Evolutionary conservation across 2,329 filamentous ascomycete genomes (phyloP).

Genomic region (Nigrograna mackinnonii): DNA sequence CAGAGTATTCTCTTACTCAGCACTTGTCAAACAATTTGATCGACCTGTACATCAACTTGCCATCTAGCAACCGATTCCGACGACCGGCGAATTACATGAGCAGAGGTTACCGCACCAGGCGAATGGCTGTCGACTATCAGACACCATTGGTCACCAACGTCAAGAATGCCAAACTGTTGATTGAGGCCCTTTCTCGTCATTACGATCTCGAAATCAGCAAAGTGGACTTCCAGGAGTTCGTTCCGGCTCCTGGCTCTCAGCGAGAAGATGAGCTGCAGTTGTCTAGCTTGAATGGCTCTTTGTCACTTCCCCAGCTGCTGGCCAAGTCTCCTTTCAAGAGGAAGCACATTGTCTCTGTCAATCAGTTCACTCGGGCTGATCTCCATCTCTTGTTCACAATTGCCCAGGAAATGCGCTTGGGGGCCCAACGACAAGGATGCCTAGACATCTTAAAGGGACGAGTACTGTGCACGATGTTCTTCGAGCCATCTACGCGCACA

Average conservation of each 20-base stretch:
- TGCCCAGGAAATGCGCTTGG: constrained; percentile 95
- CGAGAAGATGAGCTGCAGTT: constrained; percentile 41
- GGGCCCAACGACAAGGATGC: constrained; percentile 89
- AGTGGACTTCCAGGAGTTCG: constrained; percentile 88
- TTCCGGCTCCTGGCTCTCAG: constrained; percentile 37
- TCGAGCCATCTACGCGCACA: constrained; percentile 94
- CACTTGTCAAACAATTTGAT: constrained; percentile 98
- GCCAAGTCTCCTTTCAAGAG: constrained; percentile 85
- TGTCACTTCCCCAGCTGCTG: constrained; percentile 71
- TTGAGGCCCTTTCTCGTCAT: constrained; percentile 90
- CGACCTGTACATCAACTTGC: constrained; percentile 97
- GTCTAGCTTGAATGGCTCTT: constrained; percentile 59
- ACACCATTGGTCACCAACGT: constrained; percentile 97
- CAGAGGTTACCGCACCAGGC: constrained; percentile 92
- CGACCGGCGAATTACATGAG: constrained; percentile 98
- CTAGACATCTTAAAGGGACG: constrained; percentile 84
- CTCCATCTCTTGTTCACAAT: constrained; percentile 94
- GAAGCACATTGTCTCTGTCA: constrained; percentile 88
- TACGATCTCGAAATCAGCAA: constrained; percentile 82
- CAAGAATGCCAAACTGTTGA: constrained; percentile 97
- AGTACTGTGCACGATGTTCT: constrained; percentile 92
- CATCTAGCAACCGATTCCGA: constrained; percentile 97
- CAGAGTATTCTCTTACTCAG: constrained; percentile 95
- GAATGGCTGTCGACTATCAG: constrained; percentile 98
- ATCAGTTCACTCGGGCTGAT: constrained; percentile 84